These are phyloP conservation scores for Teratosphaeria zuluensis DNA, from an alignment of 2,329 filamentous ascomycete genomes.

Conservation along the genomic window DNA sequence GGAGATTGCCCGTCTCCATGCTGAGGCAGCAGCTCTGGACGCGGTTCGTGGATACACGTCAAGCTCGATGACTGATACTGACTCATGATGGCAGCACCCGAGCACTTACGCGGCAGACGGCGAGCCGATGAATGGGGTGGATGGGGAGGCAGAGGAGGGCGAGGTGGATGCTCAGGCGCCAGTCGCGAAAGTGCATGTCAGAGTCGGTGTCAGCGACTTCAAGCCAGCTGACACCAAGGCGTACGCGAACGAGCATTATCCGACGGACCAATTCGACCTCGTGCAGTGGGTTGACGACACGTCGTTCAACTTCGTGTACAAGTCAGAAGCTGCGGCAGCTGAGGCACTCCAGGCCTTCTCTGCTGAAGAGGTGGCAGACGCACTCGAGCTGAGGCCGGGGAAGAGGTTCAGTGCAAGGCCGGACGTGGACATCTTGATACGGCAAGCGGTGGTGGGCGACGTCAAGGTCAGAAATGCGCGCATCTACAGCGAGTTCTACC, in stretches of 20 bases:
- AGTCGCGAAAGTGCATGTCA: constrained; percentile 65
- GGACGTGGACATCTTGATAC: constrained; percentile 59
- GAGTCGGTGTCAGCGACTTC: constrained; percentile 65
- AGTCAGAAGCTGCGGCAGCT: constrained; percentile 42
- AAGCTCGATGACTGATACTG: constrained; percentile 2
- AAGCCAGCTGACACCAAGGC: constrained; percentile 69
- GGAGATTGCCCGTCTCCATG: constrained; percentile 24
- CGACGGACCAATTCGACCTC: constrained; percentile 42
- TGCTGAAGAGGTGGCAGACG: constrained; percentile 24
- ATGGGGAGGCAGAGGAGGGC: constrained; percentile 22
- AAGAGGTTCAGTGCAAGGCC: constrained; percentile 60
- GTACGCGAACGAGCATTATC: constrained; percentile 56
- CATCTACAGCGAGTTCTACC: constrained; percentile 78
- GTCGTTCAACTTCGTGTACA: constrained; percentile 78
- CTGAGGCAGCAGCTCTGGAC: constrained; percentile 19
- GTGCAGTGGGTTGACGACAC: constrained; percentile 95
- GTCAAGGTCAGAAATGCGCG: constrained; percentile 72
- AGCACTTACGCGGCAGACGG: constrained; percentile 10
- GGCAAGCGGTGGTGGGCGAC: constrained; percentile 65
- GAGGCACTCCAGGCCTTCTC: constrained; percentile 45
- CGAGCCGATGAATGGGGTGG: constrained; percentile 19
- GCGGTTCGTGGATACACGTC: constrained; percentile 10
- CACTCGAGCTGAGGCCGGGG: constrained; percentile 56
- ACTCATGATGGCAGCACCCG: constrained; percentile 12
- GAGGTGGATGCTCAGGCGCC: constrained; percentile 20